Percentiles rank a stretch among this genome's conserved stretches.
These are phyloP conservation scores for Ganoderma resinaceum DNA, from an alignment of 1,284 basidiomycete genomes.

Conservation along the genomic window DNA sequence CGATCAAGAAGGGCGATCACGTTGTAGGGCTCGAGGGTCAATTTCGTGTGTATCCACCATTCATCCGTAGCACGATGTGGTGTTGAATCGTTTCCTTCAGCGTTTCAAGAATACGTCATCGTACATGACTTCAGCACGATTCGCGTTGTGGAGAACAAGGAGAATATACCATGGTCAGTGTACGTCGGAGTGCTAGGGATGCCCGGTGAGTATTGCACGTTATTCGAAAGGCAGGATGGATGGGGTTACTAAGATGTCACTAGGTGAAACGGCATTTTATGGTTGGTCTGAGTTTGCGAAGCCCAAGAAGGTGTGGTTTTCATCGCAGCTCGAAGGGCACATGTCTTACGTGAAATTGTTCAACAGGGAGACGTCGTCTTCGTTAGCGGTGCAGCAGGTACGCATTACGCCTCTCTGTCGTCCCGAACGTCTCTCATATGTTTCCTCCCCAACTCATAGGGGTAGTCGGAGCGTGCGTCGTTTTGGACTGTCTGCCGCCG, in stretches of 20 bases:
- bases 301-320: conserved; percentile 19
- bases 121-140: conserved; percentile 4
- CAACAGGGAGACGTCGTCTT: conserved; percentile 35
- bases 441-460: neutral
- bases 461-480: conserved; percentile 31
- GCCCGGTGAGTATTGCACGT: conserved; percentile 35
- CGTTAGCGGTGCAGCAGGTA: conserved; percentile 32
- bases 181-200: conserved; percentile 44
- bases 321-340: neutral
- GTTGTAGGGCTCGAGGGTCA: conserved; percentile 41
- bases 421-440: neutral
- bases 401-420: neutral
- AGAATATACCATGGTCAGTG: conserved; percentile 40
- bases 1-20: conserved; percentile 51
- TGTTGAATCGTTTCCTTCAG: conserved; percentile 11
- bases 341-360: neutral
- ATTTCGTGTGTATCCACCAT: conserved; percentile 30
- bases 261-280: conserved; percentile 37
- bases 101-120: conserved; percentile 37
- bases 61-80: neutral
- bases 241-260: no score
- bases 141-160: conserved; percentile 33
- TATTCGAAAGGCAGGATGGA: neutral
- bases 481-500: neutral
- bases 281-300: conserved; percentile 35